phyloP scores from a whole-genome alignment of 2,329 filamentous ascomycete species.

The Pleoardoris graminearum region DNA sequence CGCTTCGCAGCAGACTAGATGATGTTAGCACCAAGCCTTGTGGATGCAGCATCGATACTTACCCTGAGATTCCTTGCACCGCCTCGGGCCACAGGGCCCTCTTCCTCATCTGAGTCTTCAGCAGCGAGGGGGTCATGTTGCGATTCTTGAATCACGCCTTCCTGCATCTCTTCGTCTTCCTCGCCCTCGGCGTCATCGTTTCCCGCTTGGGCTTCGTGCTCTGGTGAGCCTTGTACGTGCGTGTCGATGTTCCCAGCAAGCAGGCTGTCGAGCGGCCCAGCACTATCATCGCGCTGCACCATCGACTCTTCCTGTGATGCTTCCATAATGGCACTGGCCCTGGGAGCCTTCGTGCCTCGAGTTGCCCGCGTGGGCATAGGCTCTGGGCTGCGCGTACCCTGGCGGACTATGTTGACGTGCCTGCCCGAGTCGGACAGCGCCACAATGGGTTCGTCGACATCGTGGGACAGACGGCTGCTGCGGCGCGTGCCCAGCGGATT shows the following conservation, averaged over 20 bases:
- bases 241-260: conserved; percentile 40
- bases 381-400: conserved; percentile 56
- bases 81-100: conserved; percentile 57
- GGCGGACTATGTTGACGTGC: conserved; percentile 58
- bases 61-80: conserved; percentile 44
- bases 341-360: conserved; percentile 54
- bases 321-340: conserved; percentile 55
- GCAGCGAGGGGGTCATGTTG: conserved; percentile 41
- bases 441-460: conserved; percentile 59
- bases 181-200: conserved; percentile 36
- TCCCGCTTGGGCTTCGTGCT: conserved; percentile 37
- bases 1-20: conserved; percentile 36
- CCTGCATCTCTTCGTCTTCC: conserved; percentile 35
- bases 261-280: conserved; percentile 37
- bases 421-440: conserved; percentile 63
- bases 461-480: conserved; percentile 63
- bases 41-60: conserved; percentile 2
- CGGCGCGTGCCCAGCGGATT: conserved; percentile 50
- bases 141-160: conserved; percentile 49
- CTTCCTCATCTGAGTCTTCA: conserved; percentile 61
- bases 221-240: conserved; percentile 40
- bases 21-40: conserved; percentile 21
- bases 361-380: conserved; percentile 50
- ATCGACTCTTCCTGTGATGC: conserved; percentile 56
- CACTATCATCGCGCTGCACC: conserved; percentile 36